Conservation (phyloP, 441 rosid genomes). For the Pelargonium cotyledonis region DNA sequence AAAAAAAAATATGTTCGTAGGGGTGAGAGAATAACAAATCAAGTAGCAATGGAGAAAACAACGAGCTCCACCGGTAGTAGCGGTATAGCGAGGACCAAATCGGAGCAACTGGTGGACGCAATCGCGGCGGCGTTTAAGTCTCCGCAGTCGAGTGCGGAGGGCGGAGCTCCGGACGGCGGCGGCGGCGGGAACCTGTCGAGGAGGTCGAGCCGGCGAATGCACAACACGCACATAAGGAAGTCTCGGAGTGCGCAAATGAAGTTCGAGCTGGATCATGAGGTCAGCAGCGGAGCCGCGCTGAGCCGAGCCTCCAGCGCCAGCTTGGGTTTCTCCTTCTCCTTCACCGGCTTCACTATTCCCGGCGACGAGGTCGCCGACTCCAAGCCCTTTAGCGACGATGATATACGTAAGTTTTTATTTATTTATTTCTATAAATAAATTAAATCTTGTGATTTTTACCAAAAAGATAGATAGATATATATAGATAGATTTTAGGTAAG, state of each 20-base stretch:
- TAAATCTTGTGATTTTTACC: no score
- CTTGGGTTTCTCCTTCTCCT: conserved; percentile 78
- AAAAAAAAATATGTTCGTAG: no score
- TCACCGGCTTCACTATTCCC: conserved; percentile 82
- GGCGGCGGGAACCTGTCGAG: conserved; percentile 35
- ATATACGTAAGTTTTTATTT: conserved; percentile 39
- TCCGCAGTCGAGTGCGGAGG: conserved; percentile 33
- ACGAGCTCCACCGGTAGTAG: conserved; percentile 21
- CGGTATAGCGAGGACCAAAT: conserved; percentile 61
- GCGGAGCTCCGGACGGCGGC: conserved; percentile 26
- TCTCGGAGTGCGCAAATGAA: conserved; percentile 76
- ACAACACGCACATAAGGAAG: conserved; percentile 69
- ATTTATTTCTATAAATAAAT: not conserved
- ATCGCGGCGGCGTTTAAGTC: conserved; percentile 66
- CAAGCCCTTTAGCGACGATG: conserved; percentile 83
- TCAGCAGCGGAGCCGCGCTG: conserved; percentile 75
- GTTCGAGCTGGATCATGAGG: conserved; percentile 51
- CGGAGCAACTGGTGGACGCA: conserved; percentile 68
- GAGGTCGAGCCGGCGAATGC: conserved; percentile 61
- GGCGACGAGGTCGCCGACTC: conserved; percentile 74
- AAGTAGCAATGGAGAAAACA: conserved; percentile 44
- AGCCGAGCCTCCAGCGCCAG: conserved; percentile 96
- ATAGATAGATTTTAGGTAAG: no score
- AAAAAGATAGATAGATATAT: no score
- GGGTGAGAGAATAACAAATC: conserved; percentile 5